phyloP scores from a whole-genome alignment of 2,329 filamentous ascomycete species.

The Conoideocrella luteorostrata region DNA sequence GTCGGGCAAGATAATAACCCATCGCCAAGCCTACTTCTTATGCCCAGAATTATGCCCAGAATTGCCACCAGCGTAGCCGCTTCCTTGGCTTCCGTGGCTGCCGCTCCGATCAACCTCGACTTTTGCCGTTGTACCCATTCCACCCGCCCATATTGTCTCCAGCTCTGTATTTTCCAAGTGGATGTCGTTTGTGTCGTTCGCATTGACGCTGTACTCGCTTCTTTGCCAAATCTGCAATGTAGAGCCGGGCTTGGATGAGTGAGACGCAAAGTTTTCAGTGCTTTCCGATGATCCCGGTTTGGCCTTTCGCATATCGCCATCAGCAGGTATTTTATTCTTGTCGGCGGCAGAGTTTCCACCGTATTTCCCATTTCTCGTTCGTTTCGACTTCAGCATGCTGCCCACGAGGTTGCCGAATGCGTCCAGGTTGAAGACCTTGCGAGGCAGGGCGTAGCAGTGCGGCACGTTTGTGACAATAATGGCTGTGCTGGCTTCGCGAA shows the following conservation, averaged over 20 bases:
- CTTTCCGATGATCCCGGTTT: slow-evolving; percentile 1
- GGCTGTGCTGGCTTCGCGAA: slow-evolving; percentile 45
- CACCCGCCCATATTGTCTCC: not conserved
- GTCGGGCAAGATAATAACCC: not conserved
- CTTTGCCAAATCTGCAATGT: slow-evolving; percentile 7
- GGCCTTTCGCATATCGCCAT: not conserved
- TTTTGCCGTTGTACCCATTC: slow-evolving; percentile 5
- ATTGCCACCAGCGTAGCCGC: no score
- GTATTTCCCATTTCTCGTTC: not conserved
- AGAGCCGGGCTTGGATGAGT: not conserved
- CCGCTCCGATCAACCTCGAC: not conserved
- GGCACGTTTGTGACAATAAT: slow-evolving; percentile 48
- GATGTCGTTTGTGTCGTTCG: not conserved
- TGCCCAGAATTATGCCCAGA: not conserved
- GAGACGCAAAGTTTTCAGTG: slow-evolving; percentile 1
- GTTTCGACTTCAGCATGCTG: not conserved
- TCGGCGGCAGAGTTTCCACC: not conserved
- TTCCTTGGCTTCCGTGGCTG: not conserved
- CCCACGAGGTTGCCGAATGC: slow-evolving; percentile 3
- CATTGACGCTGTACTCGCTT: slow-evolving; percentile 6
- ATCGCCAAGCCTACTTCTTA: not conserved
- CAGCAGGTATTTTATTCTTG: not conserved
- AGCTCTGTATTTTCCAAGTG: not conserved
- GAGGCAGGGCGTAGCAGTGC: slow-evolving; percentile 16
- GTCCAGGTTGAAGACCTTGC: slow-evolving; percentile 4